These are phyloP conservation scores for Saposhnikovia divaricata DNA, from an alignment of 129 eudicot genomes.

Conservation along the genomic window DNA sequence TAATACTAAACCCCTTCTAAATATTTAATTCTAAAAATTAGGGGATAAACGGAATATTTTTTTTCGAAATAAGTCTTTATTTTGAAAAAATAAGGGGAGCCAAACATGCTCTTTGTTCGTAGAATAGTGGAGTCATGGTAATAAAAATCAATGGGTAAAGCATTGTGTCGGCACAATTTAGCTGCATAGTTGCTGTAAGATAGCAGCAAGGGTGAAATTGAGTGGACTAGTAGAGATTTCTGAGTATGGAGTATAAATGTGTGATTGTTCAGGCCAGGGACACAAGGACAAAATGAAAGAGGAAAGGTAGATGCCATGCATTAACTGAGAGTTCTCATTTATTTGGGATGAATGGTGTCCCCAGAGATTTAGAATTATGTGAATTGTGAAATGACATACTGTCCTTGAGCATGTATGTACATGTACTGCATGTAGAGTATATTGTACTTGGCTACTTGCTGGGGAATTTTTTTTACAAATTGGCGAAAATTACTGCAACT, in stretches of 20 bases:
- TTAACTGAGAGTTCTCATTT: background rate
- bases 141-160: background rate
- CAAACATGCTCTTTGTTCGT: too few species aligned
- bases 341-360: background rate
- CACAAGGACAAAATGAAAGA: background rate
- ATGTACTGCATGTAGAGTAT: background rate
- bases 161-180: background rate
- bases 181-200: background rate
- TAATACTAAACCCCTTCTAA: too few species aligned
- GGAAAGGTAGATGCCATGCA: background rate
- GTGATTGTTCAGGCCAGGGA: background rate
- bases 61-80: too few species aligned
- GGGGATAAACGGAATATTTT: too few species aligned
- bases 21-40: too few species aligned
- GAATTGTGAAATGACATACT: background rate
- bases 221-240: background rate
- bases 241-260: constrained; percentile 5
- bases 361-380: background rate
- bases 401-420: background rate
- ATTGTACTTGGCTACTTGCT: background rate
- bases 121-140: too few species aligned
- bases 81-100: too few species aligned
- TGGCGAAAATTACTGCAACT: too few species aligned
- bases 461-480: too few species aligned
- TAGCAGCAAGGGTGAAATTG: background rate